Conservation (phyloP, 345 rosid genomes). For the Mangifera indica region DNA sequence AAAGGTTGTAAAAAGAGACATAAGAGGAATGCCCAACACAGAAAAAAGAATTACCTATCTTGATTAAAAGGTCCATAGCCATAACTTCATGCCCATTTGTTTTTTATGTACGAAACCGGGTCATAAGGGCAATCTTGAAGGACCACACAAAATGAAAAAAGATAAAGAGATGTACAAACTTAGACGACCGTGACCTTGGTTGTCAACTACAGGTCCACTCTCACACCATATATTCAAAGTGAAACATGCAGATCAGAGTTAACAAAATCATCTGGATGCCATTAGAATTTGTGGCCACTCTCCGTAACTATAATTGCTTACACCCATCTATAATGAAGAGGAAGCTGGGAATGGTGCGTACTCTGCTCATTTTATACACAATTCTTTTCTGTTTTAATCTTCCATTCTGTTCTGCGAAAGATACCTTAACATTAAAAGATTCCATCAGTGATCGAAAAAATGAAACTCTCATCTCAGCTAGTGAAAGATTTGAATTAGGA, state of each 20-base stretch:
- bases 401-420: constrained; percentile 31
- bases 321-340: neutral
- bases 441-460: constrained; percentile 31
- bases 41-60: too few relatives aligned
- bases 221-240: neutral
- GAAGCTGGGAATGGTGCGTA: neutral
- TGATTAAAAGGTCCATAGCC: too few relatives aligned
- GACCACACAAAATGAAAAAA: too few relatives aligned
- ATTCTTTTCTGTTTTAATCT: constrained; percentile 26
- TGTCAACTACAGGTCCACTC: neutral
- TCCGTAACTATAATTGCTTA: neutral
- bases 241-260: neutral
- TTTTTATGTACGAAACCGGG: too few relatives aligned
- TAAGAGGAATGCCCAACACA: too few relatives aligned
- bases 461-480: constrained; percentile 33
- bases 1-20: too few relatives aligned
- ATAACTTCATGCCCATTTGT: too few relatives aligned
- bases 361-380: constrained; percentile 6
- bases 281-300: too few relatives aligned
- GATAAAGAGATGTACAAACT: too few relatives aligned
- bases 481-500: constrained; percentile 35
- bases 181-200: neutral
- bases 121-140: too few relatives aligned
- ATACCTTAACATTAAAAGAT: constrained; percentile 26
- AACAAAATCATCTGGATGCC: too few relatives aligned